Evolutionary conservation across 1,284 basidiomycete genomes (phyloP).

Genomic region (Tilletiopsis washingtonensis): DNA sequence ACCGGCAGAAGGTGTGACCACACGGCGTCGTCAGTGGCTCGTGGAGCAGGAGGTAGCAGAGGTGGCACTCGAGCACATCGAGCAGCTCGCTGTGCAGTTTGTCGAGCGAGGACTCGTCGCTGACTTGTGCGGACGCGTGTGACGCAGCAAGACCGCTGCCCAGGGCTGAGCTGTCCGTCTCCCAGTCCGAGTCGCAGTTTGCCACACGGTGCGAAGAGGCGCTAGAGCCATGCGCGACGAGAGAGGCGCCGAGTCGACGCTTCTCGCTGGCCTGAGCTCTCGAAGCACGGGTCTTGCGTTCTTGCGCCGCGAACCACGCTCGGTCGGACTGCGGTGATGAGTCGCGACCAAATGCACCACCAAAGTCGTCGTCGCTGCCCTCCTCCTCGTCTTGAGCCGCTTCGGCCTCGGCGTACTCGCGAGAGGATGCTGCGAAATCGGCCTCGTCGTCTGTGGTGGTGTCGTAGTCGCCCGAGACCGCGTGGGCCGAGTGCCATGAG

Average conservation of each 20-base stretch:
- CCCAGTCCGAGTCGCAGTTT: not conserved
- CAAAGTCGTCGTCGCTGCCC: constrained; percentile 16
- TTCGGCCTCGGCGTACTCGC: constrained; percentile 1
- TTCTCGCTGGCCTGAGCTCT: not conserved
- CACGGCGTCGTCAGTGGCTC: constrained; percentile 86
- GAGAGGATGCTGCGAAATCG: no score
- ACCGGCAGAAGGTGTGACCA: constrained; percentile 86
- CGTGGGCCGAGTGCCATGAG: not conserved
- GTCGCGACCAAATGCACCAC: constrained; percentile 25
- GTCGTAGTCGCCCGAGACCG: not conserved
- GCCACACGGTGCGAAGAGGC: no score
- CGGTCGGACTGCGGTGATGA: not conserved
- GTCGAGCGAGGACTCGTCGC: not conserved
- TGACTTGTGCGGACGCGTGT: not conserved
- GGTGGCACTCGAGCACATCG: constrained; percentile 74
- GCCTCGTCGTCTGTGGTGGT: no score
- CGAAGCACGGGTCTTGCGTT: no score
- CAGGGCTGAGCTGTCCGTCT: not conserved
- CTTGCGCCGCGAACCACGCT: no score
- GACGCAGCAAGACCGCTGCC: not conserved
- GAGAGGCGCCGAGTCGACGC: not conserved
- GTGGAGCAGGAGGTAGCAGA: constrained; percentile 75
- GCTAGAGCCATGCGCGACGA: no score
- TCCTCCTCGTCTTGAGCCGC: constrained; percentile 9
- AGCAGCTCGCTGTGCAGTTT: constrained; percentile 54